Evolutionary conservation across 2,329 filamentous ascomycete genomes (phyloP), one percentile per base, ranked within the genome.

Genomic region (Clonostachys rosea): DNA sequence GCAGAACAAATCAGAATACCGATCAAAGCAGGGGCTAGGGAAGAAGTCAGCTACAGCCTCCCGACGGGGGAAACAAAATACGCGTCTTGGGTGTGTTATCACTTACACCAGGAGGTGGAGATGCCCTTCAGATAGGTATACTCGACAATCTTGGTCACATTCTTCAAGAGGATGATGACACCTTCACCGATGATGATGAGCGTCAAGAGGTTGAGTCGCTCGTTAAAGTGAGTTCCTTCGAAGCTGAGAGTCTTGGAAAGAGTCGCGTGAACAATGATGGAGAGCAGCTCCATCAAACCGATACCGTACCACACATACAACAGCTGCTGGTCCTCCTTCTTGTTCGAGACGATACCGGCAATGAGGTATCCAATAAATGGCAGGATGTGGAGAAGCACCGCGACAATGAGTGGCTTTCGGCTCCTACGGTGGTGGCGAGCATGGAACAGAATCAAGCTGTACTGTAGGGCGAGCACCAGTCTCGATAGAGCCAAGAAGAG

Each of bases 181-280:
- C 81, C 81, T 56, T 86, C 83, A 13, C 83, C 83, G 49, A 86
- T 75, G 47, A 87, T 81, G 50, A 86, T 84, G 43, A 86, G 69
- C 0, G 82, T 86, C 47, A 86, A 67, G 3, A 85, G 68, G 12
- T 75, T 77, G 73, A 86, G 77, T 10, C 84, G 74, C 55, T 83
- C 79, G 56, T 82, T 81, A 47, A 86, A 60, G 57, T 85, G 80
- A 1, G 80, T 86, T 47, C 76, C 70, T 49, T 79, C 75, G 56
- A 86, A 83, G 46, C 78, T 79, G 40, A 86, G 69, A 44, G 78
- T 74, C 5, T 74, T 68, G 59, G 73, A 84, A 20, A 69, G 62
- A 43, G 72, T 75, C 10, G 82, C 83, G 5, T 83, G 64, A 5
- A 61, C 62, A 34, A 86, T 70, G 5, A 76, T 73, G 6, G 70